Percentiles rank a stretch among this genome's conserved stretches.
Conservation (phyloP, 139 green algal genomes). For the Asterochloris erici region DNA sequence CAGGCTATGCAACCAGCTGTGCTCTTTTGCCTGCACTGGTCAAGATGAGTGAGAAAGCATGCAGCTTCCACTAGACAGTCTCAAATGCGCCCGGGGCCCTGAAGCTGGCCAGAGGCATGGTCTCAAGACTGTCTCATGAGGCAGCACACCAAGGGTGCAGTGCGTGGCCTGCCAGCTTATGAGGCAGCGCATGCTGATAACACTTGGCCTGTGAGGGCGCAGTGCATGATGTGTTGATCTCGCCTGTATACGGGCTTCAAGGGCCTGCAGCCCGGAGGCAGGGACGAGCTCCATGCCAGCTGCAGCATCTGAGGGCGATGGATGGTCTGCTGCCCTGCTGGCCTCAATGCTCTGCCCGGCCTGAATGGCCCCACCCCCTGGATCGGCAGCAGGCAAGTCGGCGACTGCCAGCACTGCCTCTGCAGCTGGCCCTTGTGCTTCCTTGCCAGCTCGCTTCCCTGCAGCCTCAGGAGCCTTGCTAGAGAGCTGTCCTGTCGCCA, state of each 20-base stretch:
- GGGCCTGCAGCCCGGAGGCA: no score
- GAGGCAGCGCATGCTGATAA: no score
- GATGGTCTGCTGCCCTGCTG: not conserved
- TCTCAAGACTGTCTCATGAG: no score
- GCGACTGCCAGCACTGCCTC: not conserved
- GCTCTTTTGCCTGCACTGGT: not conserved
- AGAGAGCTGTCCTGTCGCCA: not conserved
- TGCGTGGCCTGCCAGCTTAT: no score
- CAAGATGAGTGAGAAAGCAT: not conserved
- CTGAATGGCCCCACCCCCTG: not conserved
- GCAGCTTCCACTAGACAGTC: not conserved
- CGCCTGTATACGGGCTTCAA: no score
- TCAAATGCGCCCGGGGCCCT: no score
- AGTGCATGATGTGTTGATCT: no score
- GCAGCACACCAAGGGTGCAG: no score
- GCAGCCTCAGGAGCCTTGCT: not conserved
- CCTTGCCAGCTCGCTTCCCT: not conserved
- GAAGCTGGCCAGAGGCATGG: no score
- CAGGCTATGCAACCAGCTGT: not conserved
- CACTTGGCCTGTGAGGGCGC: no score
- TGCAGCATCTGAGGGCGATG: not conserved
- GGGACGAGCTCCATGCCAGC: not conserved
- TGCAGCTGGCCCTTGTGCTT: not conserved
- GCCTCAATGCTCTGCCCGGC: slow-evolving; percentile 7
- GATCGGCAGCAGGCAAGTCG: not conserved